Base-by-base conservation (phyloP, 208 protist genomes). In the Acanthamoeba divionensis region DNA sequence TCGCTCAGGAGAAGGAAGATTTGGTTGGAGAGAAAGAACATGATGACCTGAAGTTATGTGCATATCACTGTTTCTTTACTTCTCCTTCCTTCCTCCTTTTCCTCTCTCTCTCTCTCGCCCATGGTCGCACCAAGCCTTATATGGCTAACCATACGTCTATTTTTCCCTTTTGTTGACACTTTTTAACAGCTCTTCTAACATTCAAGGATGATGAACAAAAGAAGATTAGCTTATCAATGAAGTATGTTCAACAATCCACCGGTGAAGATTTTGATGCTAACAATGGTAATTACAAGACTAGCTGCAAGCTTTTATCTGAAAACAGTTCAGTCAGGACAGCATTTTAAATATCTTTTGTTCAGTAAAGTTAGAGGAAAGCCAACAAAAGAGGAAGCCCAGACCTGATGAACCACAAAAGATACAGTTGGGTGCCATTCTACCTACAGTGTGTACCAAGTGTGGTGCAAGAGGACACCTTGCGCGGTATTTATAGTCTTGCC, bases 211-310 rank as follows among this genome's bases (percentile, higher is more conserved):
- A 60, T 18, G 52, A 60, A 60, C 45, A 88, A 2, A 47, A 47
- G 13, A 88, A 88, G 60, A 47, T 88, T 4, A 88, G 60, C 55
- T 21, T 88, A 41, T 88, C 80, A 31, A 88, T 88, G 80, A 65
- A 33, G 38, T 88, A 88, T 44, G 80, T 88, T 29, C 71, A 54
- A n/a, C 80, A 88, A 47, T 57, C 80, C 24, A 50, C 50, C 55
- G 80, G 80, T 38, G 57, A 88, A 1, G 80, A 88, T 31, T 21
- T 88, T 5, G 80, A 88, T 45, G 8, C 80, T 6, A 88, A 88
- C 80, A 88, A 88, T 52, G 80, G 80, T 31, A 55, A 24, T 26
- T 15, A n/a, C n/a, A n/a, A n/a, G n/a, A n/a, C n/a, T n/a, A n/a
- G n/a, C n/a, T n/a, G n/a, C n/a, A n/a, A n/a, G n/a, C n/a, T n/a